A percentile compares a stretch with the other conserved stretches of the same genome.
Conservation (phyloP, 1,139 yeast species). For the Chernovozyma aurita region DNA sequence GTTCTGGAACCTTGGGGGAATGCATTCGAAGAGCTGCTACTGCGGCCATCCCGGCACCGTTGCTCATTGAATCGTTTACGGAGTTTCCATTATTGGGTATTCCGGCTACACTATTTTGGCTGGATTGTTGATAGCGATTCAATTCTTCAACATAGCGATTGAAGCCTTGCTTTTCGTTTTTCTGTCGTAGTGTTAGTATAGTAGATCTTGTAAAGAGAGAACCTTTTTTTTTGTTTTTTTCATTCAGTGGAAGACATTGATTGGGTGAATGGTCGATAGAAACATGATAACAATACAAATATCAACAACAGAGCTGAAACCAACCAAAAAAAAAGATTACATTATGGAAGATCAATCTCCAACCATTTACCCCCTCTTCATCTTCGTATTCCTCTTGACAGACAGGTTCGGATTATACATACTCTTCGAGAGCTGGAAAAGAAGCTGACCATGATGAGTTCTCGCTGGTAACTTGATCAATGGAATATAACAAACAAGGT, state of each 20-base stretch:
- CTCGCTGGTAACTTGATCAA: not conserved
- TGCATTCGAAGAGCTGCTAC: constrained; percentile 39
- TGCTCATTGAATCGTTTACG: constrained; percentile 21
- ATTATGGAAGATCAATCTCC: no score
- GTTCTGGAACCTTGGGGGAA: constrained; percentile 14
- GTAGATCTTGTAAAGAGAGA: no score
- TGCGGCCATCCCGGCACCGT: constrained; percentile 42
- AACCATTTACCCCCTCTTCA: no score
- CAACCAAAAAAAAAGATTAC: no score
- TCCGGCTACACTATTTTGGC: constrained; percentile 17
- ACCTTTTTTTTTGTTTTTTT: no score
- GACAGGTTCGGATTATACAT: no score
- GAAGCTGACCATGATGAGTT: constrained; percentile 12
- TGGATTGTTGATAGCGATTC: constrained; percentile 19
- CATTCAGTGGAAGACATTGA: no score
- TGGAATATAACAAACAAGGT: not conserved
- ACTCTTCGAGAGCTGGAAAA: constrained; percentile 14
- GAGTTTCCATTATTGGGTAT: constrained; percentile 19
- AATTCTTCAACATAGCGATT: constrained; percentile 32
- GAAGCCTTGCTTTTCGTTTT: constrained; percentile 31
- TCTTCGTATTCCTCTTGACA: no score
- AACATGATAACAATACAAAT: no score
- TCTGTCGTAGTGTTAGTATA: no score
- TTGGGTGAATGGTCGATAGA: no score
- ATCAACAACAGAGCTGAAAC: no score